A percentile compares a stretch with the other conserved stretches of the same genome.
Conservation (phyloP, 495 filamentous ascomycete species). For the Aspergillus heteromorphus region DNA sequence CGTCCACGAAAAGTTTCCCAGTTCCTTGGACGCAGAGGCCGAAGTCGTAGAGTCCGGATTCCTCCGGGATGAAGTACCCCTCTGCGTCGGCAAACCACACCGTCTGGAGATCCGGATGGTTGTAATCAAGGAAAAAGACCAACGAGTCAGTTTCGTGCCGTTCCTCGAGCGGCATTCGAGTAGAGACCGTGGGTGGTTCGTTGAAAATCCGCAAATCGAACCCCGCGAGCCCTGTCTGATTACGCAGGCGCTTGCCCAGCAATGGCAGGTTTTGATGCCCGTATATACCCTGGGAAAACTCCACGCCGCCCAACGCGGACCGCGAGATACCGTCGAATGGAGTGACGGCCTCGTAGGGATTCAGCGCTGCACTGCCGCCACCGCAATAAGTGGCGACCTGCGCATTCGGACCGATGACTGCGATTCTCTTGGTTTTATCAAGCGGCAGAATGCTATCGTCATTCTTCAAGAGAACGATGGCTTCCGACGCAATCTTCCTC, state of each 20-base stretch:
- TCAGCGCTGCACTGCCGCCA: constrained; percentile 68
- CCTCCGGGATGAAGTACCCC: constrained; percentile 48
- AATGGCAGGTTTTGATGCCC: constrained; percentile 53
- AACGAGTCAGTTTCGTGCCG: constrained; percentile 43
- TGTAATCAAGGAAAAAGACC: constrained; percentile 56
- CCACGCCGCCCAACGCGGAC: constrained; percentile 36
- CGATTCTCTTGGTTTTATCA: constrained; percentile 50
- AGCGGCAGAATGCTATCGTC: constrained; percentile 57
- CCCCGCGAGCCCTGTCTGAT: constrained; percentile 39
- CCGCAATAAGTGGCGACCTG: constrained; percentile 67
- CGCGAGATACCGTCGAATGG: constrained; percentile 56
- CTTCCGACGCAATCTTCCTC: constrained; percentile 56
- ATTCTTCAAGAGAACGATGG: constrained; percentile 72
- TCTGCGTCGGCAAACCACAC: constrained; percentile 54
- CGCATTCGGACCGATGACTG: constrained; percentile 75
- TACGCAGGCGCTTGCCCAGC: constrained; percentile 41
- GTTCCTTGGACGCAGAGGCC: constrained; percentile 69
- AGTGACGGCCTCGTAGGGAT: constrained; percentile 65
- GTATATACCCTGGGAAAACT: constrained; percentile 45
- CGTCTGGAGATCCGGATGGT: constrained; percentile 43
- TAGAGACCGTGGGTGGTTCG: constrained; percentile 36
- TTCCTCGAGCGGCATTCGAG: constrained; percentile 43
- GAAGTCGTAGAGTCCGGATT: constrained; percentile 61
- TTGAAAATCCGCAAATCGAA: constrained; percentile 53
- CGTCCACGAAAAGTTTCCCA: constrained; percentile 61